Conservation (phyloP, 2,329 filamentous ascomycete species). For the Malbranchea cinnamomea region DNA sequence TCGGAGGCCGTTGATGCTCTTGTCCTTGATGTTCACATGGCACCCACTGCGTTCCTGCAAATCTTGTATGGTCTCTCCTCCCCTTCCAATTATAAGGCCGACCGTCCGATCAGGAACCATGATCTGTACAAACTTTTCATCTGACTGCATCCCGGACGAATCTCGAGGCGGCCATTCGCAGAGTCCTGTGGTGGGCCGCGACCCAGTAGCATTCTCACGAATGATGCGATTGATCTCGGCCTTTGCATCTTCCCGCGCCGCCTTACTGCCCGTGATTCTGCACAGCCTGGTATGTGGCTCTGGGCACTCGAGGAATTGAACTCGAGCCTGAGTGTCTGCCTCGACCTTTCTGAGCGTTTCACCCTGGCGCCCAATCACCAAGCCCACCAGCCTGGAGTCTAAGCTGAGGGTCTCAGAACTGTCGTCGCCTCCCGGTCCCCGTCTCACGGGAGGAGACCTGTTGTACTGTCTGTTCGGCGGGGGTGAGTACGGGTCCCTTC, state of each 20-base stretch:
- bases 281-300: constrained; percentile 63
- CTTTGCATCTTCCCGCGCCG: constrained; percentile 62
- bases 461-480: constrained; percentile 39
- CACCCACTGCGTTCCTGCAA: constrained; percentile 85
- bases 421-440: constrained; percentile 39
- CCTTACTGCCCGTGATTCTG: constrained; percentile 62
- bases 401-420: constrained; percentile 72
- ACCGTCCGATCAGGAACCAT: constrained; percentile 92
- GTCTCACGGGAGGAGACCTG: constrained; percentile 41
- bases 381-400: constrained; percentile 70
- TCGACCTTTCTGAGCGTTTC: constrained; percentile 82
- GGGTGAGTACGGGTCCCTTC: constrained; percentile 44
- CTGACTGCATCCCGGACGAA: constrained; percentile 28
- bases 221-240: constrained; percentile 76
- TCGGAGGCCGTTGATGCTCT: constrained; percentile 77
- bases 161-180: background rate
- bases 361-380: constrained; percentile 81
- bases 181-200: constrained; percentile 3
- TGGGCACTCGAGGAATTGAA: constrained; percentile 71
- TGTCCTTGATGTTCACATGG: constrained; percentile 89
- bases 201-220: constrained; percentile 47
- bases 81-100: constrained; percentile 83
- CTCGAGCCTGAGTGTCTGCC: constrained; percentile 63
- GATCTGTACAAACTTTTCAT: constrained; percentile 79
- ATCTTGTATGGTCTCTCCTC: constrained; percentile 83